Conservation (phyloP, 164 flowering plant species). For the Macadamia integrifolia region DNA sequence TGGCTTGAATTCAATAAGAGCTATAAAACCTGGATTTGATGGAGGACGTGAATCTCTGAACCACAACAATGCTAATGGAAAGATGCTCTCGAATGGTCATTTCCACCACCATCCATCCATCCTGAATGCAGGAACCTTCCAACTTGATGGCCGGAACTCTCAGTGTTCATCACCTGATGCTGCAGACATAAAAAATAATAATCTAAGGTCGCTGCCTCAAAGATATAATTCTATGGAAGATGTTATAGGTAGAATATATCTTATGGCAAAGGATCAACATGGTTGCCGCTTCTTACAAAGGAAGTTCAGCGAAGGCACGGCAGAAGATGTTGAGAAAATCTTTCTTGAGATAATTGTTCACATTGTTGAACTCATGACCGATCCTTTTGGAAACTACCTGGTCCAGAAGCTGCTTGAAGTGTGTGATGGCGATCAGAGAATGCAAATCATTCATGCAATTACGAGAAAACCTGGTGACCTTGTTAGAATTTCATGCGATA, state of each 20-base stretch:
- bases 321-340: constrained; percentile 8
- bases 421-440: constrained; percentile 5
- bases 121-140: constrained; percentile 13
- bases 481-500: constrained; percentile 2
- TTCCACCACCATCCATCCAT: constrained; percentile 5
- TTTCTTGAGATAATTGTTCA: constrained; percentile 11
- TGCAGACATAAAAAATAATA: constrained; percentile 10
- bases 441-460: neutral
- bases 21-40: constrained; percentile 21
- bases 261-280: constrained; percentile 45
- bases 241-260: constrained; percentile 28
- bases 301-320: constrained; percentile 26
- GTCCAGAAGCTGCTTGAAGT: constrained; percentile 9
- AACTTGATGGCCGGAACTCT: constrained; percentile 11
- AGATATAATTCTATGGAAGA: constrained; percentile 33
- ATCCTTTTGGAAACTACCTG: constrained; percentile 11
- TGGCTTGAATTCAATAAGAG: constrained; percentile 25
- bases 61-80: constrained; percentile 20
- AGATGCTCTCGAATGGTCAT: constrained; percentile 13
- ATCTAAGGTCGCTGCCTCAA: constrained; percentile 14
- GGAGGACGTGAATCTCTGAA: constrained; percentile 20
- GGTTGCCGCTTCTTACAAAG: constrained; percentile 51
- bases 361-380: constrained; percentile 4
- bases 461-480: constrained; percentile 2
- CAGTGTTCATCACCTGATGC: constrained; percentile 10